Conservation (phyloP, 352 stramenopile species). For the Aphanomyces euteiches region DNA sequence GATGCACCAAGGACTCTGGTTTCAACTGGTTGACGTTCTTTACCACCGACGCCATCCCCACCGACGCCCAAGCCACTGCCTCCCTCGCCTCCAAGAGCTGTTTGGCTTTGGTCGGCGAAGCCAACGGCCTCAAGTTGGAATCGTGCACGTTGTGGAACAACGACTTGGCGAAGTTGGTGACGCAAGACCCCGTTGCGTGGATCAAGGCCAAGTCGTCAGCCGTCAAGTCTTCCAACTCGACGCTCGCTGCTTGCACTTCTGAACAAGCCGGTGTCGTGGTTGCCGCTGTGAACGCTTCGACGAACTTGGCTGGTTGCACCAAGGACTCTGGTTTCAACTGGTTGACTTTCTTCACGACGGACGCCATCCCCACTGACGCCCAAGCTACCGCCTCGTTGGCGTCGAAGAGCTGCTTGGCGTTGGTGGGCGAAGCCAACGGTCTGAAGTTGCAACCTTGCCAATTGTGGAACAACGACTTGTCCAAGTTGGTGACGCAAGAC, state of each 20-base stretch:
- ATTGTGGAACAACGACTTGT: conserved; percentile 8
- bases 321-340: neutral
- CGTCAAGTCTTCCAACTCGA: neutral
- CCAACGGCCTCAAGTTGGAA: conserved; percentile 4
- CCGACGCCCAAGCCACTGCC: neutral
- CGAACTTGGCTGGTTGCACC: neutral
- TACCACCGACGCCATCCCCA: neutral
- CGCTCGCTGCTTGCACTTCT: neutral
- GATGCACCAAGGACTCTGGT: neutral
- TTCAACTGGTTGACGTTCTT: neutral
- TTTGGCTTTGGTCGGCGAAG: neutral
- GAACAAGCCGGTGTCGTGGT: neutral
- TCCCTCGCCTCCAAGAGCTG: neutral
- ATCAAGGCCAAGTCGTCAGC: conserved; percentile 2
- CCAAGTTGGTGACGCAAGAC: neutral
- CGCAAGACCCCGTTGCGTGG: neutral
- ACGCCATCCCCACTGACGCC: neutral
- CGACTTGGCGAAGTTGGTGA: neutral
- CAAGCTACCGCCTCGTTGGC: neutral
- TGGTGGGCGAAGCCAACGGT: conserved; percentile 4
- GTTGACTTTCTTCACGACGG: neutral
- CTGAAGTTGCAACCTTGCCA: neutral
- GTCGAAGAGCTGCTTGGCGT: neutral
- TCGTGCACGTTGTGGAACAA: conserved; percentile 7
- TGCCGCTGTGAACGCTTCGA: neutral